Conservation (phyloP, 1,284 basidiomycete genomes). For the Trichosporon ovoides region DNA sequence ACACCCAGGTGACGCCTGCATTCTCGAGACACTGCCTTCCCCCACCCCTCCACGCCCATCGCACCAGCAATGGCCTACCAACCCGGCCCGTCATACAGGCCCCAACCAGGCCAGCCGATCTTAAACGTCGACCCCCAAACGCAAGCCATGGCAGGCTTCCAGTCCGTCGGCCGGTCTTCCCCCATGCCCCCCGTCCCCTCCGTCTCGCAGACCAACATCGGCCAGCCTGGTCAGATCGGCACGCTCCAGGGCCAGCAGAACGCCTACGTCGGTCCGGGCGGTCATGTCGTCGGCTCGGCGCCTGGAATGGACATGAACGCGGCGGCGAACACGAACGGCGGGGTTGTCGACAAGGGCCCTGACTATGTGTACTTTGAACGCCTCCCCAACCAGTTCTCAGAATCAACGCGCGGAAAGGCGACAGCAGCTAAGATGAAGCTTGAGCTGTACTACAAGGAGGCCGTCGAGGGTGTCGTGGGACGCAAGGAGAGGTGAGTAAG, state of each 20-base stretch:
- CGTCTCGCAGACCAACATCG: conserved; percentile 31
- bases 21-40: no score
- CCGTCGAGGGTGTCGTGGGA: conserved; percentile 84
- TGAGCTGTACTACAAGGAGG: conserved; percentile 95
- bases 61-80: conserved; percentile 25
- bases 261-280: conserved; percentile 1
- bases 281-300: neutral
- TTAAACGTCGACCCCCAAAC: conserved; percentile 17
- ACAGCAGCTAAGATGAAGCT: conserved; percentile 95
- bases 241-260: conserved; percentile 10
- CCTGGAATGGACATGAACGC: neutral
- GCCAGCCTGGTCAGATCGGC: conserved; percentile 31
- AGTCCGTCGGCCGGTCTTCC: conserved; percentile 27
- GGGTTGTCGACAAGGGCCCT: conserved; percentile 47
- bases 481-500: conserved; percentile 72
- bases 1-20: neutral
- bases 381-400: conserved; percentile 72
- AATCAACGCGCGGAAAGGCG: conserved; percentile 82
- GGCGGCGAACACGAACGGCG: neutral
- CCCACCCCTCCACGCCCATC: neutral
- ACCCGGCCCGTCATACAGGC: conserved; percentile 25
- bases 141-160: conserved; percentile 14
- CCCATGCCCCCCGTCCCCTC: conserved; percentile 37
- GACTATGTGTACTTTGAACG: conserved; percentile 96
- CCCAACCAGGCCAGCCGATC: conserved; percentile 3